phyloP scores from a whole-genome alignment of 2,329 filamentous ascomycete species.

The Sordariomycetes sp. region DNA sequence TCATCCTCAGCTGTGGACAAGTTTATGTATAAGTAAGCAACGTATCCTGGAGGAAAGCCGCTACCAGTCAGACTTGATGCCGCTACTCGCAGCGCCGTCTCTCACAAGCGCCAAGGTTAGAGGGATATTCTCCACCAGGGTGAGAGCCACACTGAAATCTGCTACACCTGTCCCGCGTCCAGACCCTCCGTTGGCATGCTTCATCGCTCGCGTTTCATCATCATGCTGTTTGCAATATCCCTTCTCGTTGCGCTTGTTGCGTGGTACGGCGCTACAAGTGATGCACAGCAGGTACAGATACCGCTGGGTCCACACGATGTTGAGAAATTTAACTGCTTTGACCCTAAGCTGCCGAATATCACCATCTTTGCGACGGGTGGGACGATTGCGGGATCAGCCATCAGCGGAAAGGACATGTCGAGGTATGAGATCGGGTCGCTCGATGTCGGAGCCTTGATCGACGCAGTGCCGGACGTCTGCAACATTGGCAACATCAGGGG shows the following conservation, averaged over 20 bases:
- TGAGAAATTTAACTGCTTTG: conserved; percentile 14
- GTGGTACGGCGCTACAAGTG: neutral
- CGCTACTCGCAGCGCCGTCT: too few species aligned
- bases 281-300: neutral
- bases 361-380: conserved; percentile 50
- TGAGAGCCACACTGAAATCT: too few species aligned
- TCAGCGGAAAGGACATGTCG: conserved; percentile 34
- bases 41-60: too few species aligned
- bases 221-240: neutral
- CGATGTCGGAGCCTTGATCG: conserved; percentile 39
- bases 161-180: too few species aligned
- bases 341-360: conserved; percentile 39
- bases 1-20: too few species aligned
- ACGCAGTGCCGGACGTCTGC: conserved; percentile 43
- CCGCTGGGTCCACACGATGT: neutral
- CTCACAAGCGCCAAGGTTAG: too few species aligned
- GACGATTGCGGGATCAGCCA: conserved; percentile 46
- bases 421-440: conserved; percentile 32
- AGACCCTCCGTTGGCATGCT: too few species aligned
- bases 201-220: neutral
- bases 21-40: too few species aligned
- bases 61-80: too few species aligned
- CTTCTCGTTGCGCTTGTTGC: neutral
- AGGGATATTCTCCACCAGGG: too few species aligned
- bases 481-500: conserved; percentile 45